These are phyloP conservation scores for Kurtzmaniella quercitrusa DNA, from an alignment of 1,139 yeast species.

Conservation along the genomic window DNA sequence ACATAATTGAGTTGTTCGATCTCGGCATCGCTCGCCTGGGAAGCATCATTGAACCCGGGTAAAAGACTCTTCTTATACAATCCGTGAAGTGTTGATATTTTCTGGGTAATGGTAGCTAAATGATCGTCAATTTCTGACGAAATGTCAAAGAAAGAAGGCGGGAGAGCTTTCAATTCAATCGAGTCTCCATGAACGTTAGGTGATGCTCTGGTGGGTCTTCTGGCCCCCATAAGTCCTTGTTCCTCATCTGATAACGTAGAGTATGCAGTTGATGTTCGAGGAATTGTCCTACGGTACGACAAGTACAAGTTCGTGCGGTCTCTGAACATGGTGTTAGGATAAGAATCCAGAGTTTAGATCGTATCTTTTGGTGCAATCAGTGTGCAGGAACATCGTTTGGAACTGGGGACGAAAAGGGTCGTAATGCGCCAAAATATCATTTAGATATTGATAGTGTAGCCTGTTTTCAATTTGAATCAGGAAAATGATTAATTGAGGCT, in stretches of 20 bases:
- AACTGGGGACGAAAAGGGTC: neutral
- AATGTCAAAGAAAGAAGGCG: constrained; percentile 76
- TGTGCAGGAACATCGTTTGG: neutral
- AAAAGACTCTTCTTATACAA: constrained; percentile 78
- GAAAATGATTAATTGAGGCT: too few species aligned
- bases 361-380: neutral
- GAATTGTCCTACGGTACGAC: constrained; percentile 70
- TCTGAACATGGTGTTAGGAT: constrained; percentile 49
- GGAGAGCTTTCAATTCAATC: constrained; percentile 53
- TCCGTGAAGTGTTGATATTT: constrained; percentile 56
- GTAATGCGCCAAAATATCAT: neutral
- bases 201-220: constrained; percentile 12
- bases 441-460: too few species aligned
- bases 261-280: constrained; percentile 37
- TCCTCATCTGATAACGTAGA: constrained; percentile 48
- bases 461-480: too few species aligned
- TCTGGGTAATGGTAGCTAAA: constrained; percentile 43
- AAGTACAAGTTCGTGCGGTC: constrained; percentile 69
- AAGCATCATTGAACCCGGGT: constrained; percentile 81
- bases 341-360: neutral
- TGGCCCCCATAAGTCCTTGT: constrained; percentile 43
- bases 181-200: constrained; percentile 15
- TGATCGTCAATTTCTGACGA: constrained; percentile 67
- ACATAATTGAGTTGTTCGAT: constrained; percentile 75
- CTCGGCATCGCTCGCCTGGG: constrained; percentile 49